Conservation (phyloP, 495 filamentous ascomycete species). For the Podospora australis region DNA sequence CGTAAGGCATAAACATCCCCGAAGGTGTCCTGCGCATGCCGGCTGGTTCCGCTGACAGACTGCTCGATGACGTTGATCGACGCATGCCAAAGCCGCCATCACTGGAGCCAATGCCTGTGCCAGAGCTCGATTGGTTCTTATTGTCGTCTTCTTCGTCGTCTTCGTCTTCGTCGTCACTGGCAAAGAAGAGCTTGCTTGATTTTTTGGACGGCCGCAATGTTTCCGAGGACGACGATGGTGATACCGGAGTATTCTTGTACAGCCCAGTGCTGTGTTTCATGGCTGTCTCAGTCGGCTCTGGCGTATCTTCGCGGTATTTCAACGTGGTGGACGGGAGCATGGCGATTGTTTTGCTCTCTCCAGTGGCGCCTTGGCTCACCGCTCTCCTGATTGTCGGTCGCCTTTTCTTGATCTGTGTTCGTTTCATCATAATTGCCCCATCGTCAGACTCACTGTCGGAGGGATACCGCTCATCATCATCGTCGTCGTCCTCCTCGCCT, state of each 20-base stretch:
- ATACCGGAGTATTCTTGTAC: slow-evolving; percentile 45
- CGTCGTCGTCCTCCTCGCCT: slow-evolving; percentile 64
- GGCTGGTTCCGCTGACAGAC: slow-evolving; percentile 34
- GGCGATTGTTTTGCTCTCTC: slow-evolving; percentile 85
- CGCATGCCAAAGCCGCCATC: slow-evolving; percentile 20
- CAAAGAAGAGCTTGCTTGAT: slow-evolving; percentile 61
- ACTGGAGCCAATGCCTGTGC: slow-evolving; percentile 13
- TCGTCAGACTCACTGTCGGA: slow-evolving; percentile 66
- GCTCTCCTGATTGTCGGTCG: slow-evolving; percentile 39
- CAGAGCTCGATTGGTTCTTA: slow-evolving; percentile 48
- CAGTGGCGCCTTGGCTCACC: slow-evolving; percentile 43
- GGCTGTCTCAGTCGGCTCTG: slow-evolving; percentile 56
- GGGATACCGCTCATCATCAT: slow-evolving; percentile 42
- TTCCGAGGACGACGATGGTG: slow-evolving; percentile 69
- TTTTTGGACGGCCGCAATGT: slow-evolving; percentile 65
- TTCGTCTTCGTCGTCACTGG: slow-evolving; percentile 36
- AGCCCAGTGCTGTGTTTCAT: slow-evolving; percentile 45
- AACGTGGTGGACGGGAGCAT: slow-evolving; percentile 88
- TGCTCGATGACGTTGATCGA: slow-evolving; percentile 30
- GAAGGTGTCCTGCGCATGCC: slow-evolving; percentile 66
- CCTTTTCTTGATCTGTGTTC: slow-evolving; percentile 37
- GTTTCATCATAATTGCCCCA: slow-evolving; percentile 81
- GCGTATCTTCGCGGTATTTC: slow-evolving; percentile 79
- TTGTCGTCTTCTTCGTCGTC: slow-evolving; percentile 62
- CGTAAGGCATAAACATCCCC: slow-evolving; percentile 82